Evolutionary conservation across 306 rosid genomes (phyloP).

Genomic region (Cucumis sativus): DNA sequence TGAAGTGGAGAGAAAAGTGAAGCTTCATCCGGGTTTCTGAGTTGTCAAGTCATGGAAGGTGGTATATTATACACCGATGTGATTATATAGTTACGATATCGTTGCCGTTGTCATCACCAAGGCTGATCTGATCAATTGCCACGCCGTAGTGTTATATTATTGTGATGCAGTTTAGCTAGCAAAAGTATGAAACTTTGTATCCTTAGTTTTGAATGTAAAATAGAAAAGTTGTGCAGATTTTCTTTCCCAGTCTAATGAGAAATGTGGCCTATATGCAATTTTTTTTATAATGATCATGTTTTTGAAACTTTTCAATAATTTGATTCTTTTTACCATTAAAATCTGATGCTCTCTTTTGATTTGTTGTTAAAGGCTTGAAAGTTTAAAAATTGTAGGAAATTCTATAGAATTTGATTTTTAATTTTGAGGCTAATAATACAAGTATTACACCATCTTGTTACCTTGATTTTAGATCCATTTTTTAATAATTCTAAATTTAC

Average conservation of each 20-base stretch:
- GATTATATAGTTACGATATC: background rate
- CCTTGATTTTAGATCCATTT: too few species aligned
- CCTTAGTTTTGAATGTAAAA: constrained; percentile 25
- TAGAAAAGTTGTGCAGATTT: constrained; percentile 25
- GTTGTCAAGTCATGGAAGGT: background rate
- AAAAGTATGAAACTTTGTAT: constrained; percentile 13
- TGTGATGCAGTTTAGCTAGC: constrained; percentile 27
- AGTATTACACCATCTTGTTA: too few species aligned
- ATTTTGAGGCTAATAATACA: too few species aligned
- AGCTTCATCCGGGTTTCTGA: background rate
- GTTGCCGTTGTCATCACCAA: background rate
- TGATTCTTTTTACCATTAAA: background rate
- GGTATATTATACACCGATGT: background rate
- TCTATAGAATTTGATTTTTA: too few species aligned
- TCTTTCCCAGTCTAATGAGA: constrained; percentile 7
- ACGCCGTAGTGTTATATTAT: background rate
- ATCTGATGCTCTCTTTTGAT: background rate
- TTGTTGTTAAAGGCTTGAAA: background rate
- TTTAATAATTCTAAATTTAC: too few species aligned
- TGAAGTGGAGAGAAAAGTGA: constrained; percentile 2
- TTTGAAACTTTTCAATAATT: background rate
- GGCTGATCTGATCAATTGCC: background rate
- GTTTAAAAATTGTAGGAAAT: background rate
- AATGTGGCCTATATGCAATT: background rate
- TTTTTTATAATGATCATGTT: background rate